Evolutionary conservation across 2,329 filamentous ascomycete genomes (phyloP).

Genomic region (Clarireedia monteithiana): DNA sequence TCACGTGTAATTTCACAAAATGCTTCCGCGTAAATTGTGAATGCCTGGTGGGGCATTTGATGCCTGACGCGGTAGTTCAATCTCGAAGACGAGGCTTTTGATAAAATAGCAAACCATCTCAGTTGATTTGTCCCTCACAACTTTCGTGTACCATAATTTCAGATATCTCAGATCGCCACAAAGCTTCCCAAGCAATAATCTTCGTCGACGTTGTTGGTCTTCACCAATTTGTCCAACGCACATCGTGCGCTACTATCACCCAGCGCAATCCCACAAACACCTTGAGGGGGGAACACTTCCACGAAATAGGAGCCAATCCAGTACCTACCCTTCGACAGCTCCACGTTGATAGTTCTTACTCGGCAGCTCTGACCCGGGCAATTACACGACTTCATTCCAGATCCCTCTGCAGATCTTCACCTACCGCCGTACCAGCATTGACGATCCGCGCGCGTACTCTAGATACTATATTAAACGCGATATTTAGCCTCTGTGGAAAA

Average conservation of each 20-base stretch:
- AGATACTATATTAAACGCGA: not conserved
- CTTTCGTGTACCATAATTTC: not conserved
- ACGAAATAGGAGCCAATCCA: not conserved
- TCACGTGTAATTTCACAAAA: not conserved
- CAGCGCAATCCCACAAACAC: conserved; percentile 7
- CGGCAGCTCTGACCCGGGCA: not conserved
- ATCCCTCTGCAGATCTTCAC: not conserved
- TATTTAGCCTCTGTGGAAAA: not conserved
- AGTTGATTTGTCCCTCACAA: not conserved
- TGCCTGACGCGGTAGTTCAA: conserved; percentile 8
- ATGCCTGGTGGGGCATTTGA: conserved; percentile 6
- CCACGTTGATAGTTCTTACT: conserved; percentile 4
- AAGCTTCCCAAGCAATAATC: not conserved
- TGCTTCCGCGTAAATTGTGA: not conserved
- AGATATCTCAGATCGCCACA: not conserved
- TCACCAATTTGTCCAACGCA: not conserved
- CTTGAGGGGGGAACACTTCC: not conserved
- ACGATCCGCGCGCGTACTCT: not conserved
- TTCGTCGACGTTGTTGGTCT: not conserved
- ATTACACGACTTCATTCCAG: not conserved
- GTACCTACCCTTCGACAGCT: not conserved
- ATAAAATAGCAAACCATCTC: not conserved
- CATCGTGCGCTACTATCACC: conserved; percentile 2
- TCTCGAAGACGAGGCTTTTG: conserved; percentile 8
- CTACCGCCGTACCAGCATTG: not conserved